Evolutionary conservation across 2,329 filamentous ascomycete genomes (phyloP), one percentile per base, ranked within the genome.

Genomic region (Thermoascus crustaceus): DNA sequence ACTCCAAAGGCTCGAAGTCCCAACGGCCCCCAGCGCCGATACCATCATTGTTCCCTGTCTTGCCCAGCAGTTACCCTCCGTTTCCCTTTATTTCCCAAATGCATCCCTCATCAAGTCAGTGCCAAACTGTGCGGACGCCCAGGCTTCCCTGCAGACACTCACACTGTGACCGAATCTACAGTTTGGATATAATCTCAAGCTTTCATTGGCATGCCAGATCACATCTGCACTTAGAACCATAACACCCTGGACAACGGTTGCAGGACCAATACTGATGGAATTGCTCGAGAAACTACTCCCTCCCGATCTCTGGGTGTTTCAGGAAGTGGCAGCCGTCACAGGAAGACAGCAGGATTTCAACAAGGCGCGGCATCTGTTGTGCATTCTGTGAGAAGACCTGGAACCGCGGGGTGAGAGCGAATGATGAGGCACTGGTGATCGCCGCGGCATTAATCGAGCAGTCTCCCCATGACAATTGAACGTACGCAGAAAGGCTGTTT

Each of bases 201-300:
- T 49, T 2, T 47, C 49, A 2, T 17, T 52, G 3, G 46, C 43
- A 2, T 50, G 45, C 32, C 46, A 48, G n/a, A 44, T 52, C 8
- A 49, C 47, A 1, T 49, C 46, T 6, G 49, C 40, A 6, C 31
- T 49, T 4, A 30, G 49, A 21, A 45, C 47, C 3, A 49, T 52
- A 7, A 43, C 41, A 7, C 47, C 49, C 7, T 52, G 47, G 41
- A 35, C 38, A 6, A 34, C 45, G 0, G 20, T 16, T 4, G 39
- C 39, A 2, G 46, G 46, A 4, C 43, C 37, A 2, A 23, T 43
- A 14, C n/a, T 39, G 4, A 44, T 38, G 3, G 22, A 32, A 10
- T 32, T 46, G 8, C 18, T 52, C 7, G 40, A 42, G 14, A 39
- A 27, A 30, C 41, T 52, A 10, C 35, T 49, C 9, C 43, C 46